phyloP scores from a whole-genome alignment of 2,329 filamentous ascomycete genomes.

The Clarireedia homoeocarpa region DNA sequence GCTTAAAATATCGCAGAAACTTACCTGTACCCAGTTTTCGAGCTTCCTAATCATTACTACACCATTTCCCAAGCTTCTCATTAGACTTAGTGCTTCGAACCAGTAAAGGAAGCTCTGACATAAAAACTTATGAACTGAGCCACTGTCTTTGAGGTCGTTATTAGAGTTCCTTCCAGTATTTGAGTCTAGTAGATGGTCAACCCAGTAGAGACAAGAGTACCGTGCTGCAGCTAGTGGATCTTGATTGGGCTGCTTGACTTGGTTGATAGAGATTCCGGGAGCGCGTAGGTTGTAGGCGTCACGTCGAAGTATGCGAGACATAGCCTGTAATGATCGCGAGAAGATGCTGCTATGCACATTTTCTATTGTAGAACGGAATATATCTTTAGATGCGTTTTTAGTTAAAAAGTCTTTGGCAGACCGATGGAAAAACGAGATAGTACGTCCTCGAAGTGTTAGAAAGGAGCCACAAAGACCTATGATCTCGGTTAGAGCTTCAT shows the following conservation, averaged over 20 bases:
- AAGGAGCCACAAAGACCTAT: background rate
- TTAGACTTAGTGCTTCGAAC: background rate
- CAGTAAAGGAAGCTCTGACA: background rate
- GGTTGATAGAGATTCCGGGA: background rate
- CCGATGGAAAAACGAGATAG: background rate
- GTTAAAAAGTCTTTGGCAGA: background rate
- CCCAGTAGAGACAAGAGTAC: too few species aligned
- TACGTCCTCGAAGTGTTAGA: background rate
- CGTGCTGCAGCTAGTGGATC: too few species aligned
- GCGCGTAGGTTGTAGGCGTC: background rate
- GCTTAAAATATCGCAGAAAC: background rate
- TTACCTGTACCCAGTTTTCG: background rate
- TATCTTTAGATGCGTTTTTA: background rate
- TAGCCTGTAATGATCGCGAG: background rate
- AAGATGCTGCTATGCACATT: background rate
- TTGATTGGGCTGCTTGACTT: background rate
- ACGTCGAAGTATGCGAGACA: background rate
- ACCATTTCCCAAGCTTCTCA: background rate
- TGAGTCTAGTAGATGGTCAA: too few species aligned
- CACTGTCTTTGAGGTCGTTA: background rate
- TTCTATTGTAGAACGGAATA: background rate
- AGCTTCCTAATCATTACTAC: background rate
- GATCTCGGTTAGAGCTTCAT: background rate
- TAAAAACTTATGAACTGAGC: background rate
- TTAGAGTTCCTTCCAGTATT: background rate